These are phyloP conservation scores for Hapsidospora chrysogenum DNA, from an alignment of 495 filamentous ascomycete species.

Conservation along the genomic window DNA sequence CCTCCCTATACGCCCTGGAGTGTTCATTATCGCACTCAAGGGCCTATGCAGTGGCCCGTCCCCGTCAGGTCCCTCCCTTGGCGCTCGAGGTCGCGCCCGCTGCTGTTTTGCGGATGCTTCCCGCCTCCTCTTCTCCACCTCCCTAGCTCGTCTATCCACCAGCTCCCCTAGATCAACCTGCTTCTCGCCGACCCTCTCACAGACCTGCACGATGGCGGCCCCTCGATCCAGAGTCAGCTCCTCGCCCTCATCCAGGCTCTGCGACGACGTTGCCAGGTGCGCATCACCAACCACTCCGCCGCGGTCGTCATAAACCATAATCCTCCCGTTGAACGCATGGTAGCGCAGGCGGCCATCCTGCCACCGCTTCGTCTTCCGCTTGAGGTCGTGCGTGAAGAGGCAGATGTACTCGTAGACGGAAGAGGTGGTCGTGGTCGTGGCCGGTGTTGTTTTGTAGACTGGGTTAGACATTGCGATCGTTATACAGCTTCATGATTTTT, in stretches of 20 bases:
- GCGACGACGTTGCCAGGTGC: slow-evolving; percentile 40
- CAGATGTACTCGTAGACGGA: slow-evolving; percentile 65
- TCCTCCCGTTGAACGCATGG: slow-evolving; percentile 79
- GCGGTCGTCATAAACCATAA: slow-evolving; percentile 77
- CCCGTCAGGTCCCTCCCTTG: background rate
- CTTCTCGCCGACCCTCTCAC: slow-evolving; percentile 49
- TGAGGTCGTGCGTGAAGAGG: slow-evolving; percentile 71
- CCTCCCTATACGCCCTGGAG: background rate
- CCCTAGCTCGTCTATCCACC: slow-evolving; percentile 44
- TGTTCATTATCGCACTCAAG: background rate
- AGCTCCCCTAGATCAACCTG: slow-evolving; percentile 64
- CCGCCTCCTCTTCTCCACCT: slow-evolving; percentile 25
- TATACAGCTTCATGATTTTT: no score
- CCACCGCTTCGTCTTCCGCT: slow-evolving; percentile 80
- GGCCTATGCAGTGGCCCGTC: background rate
- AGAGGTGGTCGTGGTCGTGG: slow-evolving; percentile 42
- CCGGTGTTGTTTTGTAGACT: no score
- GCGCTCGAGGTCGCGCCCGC: background rate
- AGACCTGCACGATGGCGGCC: slow-evolving; percentile 58
- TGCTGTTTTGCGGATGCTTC: slow-evolving; percentile 15
- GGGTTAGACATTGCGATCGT: no score
- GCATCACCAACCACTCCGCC: slow-evolving; percentile 72
- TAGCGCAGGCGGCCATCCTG: slow-evolving; percentile 78
- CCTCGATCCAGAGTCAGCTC: slow-evolving; percentile 67
- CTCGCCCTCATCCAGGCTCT: slow-evolving; percentile 42